These are phyloP conservation scores for Epichloe festucae DNA, from an alignment of 2,329 filamentous ascomycete species.

Conservation along the genomic window DNA sequence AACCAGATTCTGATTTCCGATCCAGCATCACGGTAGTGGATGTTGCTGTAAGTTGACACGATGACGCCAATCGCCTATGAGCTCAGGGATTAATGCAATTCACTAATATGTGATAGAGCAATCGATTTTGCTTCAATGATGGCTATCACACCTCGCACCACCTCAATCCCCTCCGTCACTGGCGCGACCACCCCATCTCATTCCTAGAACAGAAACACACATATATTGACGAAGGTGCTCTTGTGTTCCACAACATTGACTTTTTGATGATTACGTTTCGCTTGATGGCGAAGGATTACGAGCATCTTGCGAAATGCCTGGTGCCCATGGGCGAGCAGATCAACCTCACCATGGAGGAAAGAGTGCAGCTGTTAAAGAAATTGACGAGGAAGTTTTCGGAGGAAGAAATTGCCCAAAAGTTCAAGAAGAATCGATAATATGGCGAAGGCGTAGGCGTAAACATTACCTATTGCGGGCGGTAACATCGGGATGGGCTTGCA, in stretches of 20 bases:
- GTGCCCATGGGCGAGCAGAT: slow-evolving; percentile 66
- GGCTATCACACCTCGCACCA: slow-evolving; percentile 75
- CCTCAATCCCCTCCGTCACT: slow-evolving; percentile 65
- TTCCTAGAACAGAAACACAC: slow-evolving; percentile 57
- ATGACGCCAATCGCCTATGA: not conserved
- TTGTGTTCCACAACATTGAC: slow-evolving; percentile 73
- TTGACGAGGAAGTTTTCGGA: slow-evolving; percentile 56
- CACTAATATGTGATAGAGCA: slow-evolving; percentile 40
- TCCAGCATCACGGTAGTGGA: slow-evolving; percentile 72
- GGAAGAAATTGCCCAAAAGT: slow-evolving; percentile 49
- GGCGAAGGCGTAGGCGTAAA: not conserved
- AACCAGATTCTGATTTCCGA: slow-evolving; percentile 65
- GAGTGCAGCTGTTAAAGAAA: slow-evolving; percentile 46
- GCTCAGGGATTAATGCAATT: not conserved
- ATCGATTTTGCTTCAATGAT: slow-evolving; percentile 72
- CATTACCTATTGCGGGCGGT: not conserved
- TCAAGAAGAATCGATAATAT: slow-evolving; percentile 14
- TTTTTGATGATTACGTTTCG: slow-evolving; percentile 63
- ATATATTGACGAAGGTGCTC: slow-evolving; percentile 53
- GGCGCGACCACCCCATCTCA: slow-evolving; percentile 65
- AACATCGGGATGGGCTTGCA: not conserved
- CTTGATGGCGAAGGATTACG: slow-evolving; percentile 59
- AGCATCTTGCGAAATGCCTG: slow-evolving; percentile 52
- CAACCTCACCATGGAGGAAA: slow-evolving; percentile 48
- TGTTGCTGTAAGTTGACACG: slow-evolving; percentile 46